Evolutionary conservation across 73 alveolate genomes (phyloP), one percentile per base, ranked within the genome.

Genomic region (Paraurostyla sp.): DNA sequence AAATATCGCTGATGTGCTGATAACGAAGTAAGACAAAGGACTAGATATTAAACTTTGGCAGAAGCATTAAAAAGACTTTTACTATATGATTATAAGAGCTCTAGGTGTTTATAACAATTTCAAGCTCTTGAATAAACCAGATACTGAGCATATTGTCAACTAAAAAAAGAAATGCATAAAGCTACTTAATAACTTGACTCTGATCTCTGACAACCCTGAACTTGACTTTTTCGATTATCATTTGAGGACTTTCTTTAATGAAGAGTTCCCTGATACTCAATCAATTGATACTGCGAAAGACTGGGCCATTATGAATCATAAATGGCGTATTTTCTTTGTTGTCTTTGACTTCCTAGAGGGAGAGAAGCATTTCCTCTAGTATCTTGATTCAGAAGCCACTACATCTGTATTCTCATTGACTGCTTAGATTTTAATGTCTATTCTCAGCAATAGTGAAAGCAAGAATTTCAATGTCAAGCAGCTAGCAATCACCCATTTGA

Each of bases 71-170:
- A 36, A 68, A 29, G 81, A 78, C 16, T 40, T 71, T 46, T 71
- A 71, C 58, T 80, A 46, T 22, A 29, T 85, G 71, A 32, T 48
- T 1, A 30, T 85, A 22, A 85, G 88, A 57, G 41, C 56, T 6
- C 40, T 60, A 11, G 82, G 93, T 11, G 93, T 85, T 35, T 71
- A 38, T n/a, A 20, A 49, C 52, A 59, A 40, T 45, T 49, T 63
- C 59, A 83, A 83, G 23, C 54, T 83, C 51, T 50, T 63, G 23
- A 76, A 76, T 32, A 83, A 83, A 35, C 65, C 86, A 4, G 92
- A 83, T 27, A 81, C 86, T 33, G 92, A 83, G 35, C 71, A 83
- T 29, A 46, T 83, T 13, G 27, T 40, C 15, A n/a, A 29, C n/a
- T 35, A 63, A 49, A 83, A 83, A 69, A 63, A 63, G 48, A 23